Percentiles rank a stretch among this genome's conserved stretches.
Conservation (phyloP, 2,329 filamentous ascomycete species). For the Emergomyces orientalis region DNA sequence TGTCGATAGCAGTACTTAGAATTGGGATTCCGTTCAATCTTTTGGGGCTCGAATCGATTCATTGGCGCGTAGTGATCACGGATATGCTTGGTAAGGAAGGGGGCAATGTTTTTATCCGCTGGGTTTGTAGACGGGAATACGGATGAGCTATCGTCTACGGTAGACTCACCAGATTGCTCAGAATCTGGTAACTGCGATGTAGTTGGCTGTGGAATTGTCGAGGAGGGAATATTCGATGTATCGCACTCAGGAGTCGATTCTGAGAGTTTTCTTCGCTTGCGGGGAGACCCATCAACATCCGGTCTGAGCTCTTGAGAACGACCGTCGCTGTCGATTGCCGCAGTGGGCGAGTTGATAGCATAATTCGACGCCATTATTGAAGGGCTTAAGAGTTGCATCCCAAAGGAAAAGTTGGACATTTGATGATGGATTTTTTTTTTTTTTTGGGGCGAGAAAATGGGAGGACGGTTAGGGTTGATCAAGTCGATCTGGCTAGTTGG, state of each 20-base stretch:
- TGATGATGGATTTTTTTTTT: background rate
- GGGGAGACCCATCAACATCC: slow-evolving; percentile 9
- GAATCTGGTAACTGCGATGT: background rate
- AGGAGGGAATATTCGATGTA: background rate
- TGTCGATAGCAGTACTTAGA: slow-evolving; percentile 96
- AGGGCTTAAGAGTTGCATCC: background rate
- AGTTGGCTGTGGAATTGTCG: background rate
- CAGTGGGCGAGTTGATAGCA: background rate
- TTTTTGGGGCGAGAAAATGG: background rate
- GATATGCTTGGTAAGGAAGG: slow-evolving; percentile 80
- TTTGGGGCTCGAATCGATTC: slow-evolving; percentile 15
- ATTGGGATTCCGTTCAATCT: slow-evolving; percentile 47
- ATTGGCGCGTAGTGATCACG: slow-evolving; percentile 68
- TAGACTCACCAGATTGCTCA: slow-evolving; percentile 8
- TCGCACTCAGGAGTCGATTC: background rate
- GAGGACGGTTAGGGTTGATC: background rate
- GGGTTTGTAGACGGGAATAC: slow-evolving; percentile 44
- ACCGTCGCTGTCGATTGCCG: background rate
- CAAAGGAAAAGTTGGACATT: background rate
- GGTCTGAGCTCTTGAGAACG: background rate
- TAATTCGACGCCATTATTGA: slow-evolving; percentile 9
- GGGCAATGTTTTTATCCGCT: slow-evolving; percentile 64
- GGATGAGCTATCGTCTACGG: slow-evolving; percentile 26
- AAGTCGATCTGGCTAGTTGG: background rate
- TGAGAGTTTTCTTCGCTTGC: slow-evolving; percentile 16